Base-by-base conservation (phyloP, 192 early-diverging fungal genomes). In the Coemansia sp. region DNA sequence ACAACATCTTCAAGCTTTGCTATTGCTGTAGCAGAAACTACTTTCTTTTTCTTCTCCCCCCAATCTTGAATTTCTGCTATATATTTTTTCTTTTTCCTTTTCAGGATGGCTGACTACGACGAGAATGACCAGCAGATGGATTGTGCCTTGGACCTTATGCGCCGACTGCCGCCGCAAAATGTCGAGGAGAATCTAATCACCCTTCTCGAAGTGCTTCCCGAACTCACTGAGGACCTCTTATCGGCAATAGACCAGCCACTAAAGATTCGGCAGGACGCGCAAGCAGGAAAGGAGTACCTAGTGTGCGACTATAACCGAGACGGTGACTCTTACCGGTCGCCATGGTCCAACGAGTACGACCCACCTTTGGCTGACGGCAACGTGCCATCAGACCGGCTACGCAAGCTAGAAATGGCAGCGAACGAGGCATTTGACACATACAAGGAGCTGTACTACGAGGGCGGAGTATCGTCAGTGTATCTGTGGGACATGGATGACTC, bases 351-450 rank as follows among this genome's bases (percentile, higher is more conserved):
- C 74, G 89, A 95, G 66, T 99, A 94, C 75, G 92, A 95, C 42
- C 97, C 97, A 46, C 87, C 91, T 32, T 76, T 93, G 72, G 68
- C 75, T 21, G 97, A 97, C 66, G 93, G 90, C 40, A 86, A 84
- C 28, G 71, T 89, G 38, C 96, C 97, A 6, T 92, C 94, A 4
- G 63, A 88, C 14, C 86, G 88, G 42, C 86, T 96, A 67, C 91
- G 96, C 37, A 93, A 92, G 75, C 89, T 99, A 10, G 97, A 99
- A 70, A 67, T 92, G 30, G 79, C 90, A 4, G 94, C 95, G 37
- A 99, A 99, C 82, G 96, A 95, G 35, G 97, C 97, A 3, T 99
- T 99, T 62, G 88, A 90, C 72, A 96, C 95, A 52, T 99, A 99
- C 85, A 88, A 94, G 37, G 97, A 99, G 69, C 76, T 98, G 85